These are phyloP conservation scores for Byssochlamys sp. DNA, from an alignment of 2,329 filamentous ascomycete species.

Conservation along the genomic window DNA sequence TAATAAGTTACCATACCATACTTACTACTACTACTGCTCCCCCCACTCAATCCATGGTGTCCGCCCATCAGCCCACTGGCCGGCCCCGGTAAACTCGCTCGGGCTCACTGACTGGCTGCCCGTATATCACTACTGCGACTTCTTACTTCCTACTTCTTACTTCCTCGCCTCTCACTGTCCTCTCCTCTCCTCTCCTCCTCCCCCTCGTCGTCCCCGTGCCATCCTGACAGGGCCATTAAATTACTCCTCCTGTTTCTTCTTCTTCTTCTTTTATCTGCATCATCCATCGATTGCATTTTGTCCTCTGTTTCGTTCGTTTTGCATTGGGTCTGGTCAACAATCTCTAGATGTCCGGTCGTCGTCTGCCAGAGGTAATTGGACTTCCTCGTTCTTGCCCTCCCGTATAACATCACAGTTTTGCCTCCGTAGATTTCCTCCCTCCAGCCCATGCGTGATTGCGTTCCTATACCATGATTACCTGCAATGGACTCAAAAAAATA, in stretches of 20 bases:
- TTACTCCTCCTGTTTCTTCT: conserved; percentile 17
- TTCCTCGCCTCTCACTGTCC: conserved; percentile 21
- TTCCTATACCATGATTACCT: too few species aligned
- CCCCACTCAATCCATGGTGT: not conserved
- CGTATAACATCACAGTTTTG: not conserved
- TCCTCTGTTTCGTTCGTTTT: too few species aligned
- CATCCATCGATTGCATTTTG: not conserved
- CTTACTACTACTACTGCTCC: too few species aligned
- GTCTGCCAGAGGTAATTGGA: not conserved
- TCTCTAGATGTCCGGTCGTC: not conserved
- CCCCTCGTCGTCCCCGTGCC: too few species aligned
- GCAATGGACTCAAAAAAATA: too few species aligned
- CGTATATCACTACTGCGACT: not conserved
- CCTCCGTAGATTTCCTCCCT: not conserved
- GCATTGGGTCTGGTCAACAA: too few species aligned
- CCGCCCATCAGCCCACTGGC: not conserved
- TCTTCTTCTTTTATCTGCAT: conserved; percentile 12
- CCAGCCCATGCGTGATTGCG: not conserved
- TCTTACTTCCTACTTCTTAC: conserved; percentile 34
- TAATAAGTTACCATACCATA: too few species aligned
- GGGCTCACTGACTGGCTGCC: not conserved
- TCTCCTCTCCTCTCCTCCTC: conserved; percentile 21
- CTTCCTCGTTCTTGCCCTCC: not conserved
- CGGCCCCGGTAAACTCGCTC: too few species aligned
- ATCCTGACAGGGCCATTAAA: conserved; percentile 12